Conservation (phyloP, 192 early-diverging fungal genomes). For the Backusella sp. region DNA sequence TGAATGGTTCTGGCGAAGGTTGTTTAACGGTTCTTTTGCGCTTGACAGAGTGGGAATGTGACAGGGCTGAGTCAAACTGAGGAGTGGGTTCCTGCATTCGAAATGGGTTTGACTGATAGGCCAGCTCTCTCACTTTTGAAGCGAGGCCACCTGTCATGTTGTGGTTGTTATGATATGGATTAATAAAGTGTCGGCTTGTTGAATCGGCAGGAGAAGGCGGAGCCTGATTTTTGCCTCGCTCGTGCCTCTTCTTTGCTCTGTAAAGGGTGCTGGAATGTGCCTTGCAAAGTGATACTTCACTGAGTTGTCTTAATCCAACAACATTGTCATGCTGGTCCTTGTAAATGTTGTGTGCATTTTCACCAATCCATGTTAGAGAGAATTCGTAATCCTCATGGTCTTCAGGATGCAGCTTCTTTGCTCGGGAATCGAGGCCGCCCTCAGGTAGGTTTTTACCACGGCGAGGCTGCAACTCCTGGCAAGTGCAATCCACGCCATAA, state of each 20-base stretch:
- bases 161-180: neutral
- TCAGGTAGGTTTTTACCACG: constrained; percentile 35
- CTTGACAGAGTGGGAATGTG: constrained; percentile 10
- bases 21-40: constrained; percentile 1
- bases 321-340: constrained; percentile 28
- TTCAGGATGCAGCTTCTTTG: constrained; percentile 30
- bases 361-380: constrained; percentile 29
- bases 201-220: constrained; percentile 33
- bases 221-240: constrained; percentile 13
- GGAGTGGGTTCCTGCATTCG: neutral
- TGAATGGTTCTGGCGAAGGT: neutral
- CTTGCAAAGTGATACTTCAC: constrained; percentile 40
- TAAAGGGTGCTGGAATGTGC: constrained; percentile 39
- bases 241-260: constrained; percentile 36
- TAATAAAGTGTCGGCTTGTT: neutral
- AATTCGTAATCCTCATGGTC: constrained; percentile 37
- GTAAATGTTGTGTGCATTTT: constrained; percentile 34
- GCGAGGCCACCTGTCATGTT: constrained; percentile 9
- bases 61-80: neutral
- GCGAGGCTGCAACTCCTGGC: constrained; percentile 31
- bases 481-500: constrained; percentile 30
- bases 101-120: neutral
- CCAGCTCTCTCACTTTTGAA: constrained; percentile 16
- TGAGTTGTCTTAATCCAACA: constrained; percentile 18
- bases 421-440: constrained; percentile 32